These are phyloP conservation scores for Backusella mclennaniae DNA, from an alignment of 192 early-diverging fungal species.

Conservation along the genomic window DNA sequence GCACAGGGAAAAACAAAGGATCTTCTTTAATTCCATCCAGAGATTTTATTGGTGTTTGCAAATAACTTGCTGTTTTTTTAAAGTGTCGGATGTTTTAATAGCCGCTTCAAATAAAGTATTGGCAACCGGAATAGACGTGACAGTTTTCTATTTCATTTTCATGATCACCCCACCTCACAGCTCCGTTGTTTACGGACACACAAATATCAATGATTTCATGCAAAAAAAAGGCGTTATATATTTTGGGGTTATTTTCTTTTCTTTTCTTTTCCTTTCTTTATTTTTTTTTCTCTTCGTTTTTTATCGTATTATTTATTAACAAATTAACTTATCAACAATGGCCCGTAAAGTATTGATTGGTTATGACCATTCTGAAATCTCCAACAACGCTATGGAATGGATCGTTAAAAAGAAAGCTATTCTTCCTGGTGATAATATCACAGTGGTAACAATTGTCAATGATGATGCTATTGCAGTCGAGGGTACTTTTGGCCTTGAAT, in stretches of 20 bases:
- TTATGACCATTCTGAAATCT: conserved; percentile 16
- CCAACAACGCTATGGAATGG: conserved; percentile 23
- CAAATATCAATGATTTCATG: not conserved
- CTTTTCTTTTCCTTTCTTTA: not conserved
- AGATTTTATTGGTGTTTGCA: not conserved
- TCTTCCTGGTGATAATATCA: conserved; percentile 16
- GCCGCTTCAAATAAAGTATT: not conserved
- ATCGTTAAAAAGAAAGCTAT: conserved; percentile 6
- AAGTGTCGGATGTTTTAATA: not conserved
- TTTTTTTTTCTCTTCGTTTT: not conserved
- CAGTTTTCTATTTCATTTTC: not conserved
- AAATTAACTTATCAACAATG: not conserved
- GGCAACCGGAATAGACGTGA: not conserved
- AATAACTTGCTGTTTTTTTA: not conserved
- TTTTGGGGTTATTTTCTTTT: not conserved
- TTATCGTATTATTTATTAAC: not conserved
- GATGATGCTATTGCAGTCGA: conserved; percentile 26
- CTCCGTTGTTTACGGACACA: not conserved
- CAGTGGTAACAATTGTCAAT: conserved; percentile 15
- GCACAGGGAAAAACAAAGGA: not conserved
- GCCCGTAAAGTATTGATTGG: conserved; percentile 16
- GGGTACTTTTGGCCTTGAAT: conserved; percentile 11
- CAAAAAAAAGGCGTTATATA: not conserved
- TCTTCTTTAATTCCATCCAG: not conserved
- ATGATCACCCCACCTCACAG: not conserved